Evolutionary conservation across 371 early-diverging fungal genomes (phyloP), one percentile per base, ranked within the genome.

Genomic region (Mucor plumbeus): DNA sequence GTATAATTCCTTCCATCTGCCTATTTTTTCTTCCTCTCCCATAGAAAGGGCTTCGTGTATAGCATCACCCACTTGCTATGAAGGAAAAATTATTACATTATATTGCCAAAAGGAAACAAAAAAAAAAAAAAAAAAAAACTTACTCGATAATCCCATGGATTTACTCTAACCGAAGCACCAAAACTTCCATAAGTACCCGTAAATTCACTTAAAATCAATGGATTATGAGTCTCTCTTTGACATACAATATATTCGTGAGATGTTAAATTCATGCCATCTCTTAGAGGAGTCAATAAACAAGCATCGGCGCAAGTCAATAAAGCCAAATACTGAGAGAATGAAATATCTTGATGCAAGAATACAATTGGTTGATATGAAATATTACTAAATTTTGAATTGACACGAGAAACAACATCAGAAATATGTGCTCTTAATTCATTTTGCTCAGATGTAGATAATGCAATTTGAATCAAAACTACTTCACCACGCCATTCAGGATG

Each of bases 251-350:
- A 98, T 79, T 99, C 99, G 72, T 97, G 95, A 4, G 96, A 95
- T 3, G 96, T 96, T 10, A 97, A 83, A 77, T 99, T 99, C 99
- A 98, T 97, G 34, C 99, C 99, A 75, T 98, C 99, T 47, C 97
- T 89, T 17, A 99, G 77, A 5, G 93, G 90, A 2, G 98, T 98
- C 65, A 99, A 94, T 1, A 97, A 75, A 69, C 96, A 92, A 6
- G 94, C 89, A 77, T 99, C 98, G 7, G 97, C 96, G 26, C 92
- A 87, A 17, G 91, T 87, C 55, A 99, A 87, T 34, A 99, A 83
- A 2, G 97, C 99, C 69, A 95, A 84, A 65, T 98, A 93, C 70
- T 98, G 95, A 56, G 87, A 85, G 72, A 87, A 95, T 41, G 91
- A 92, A 74, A 92, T 88, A 71, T 92, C 95, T 79, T 91, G 92